Base-by-base conservation (phyloP, 306 rosid genomes). In the Dalbergia cochinchinensis region DNA sequence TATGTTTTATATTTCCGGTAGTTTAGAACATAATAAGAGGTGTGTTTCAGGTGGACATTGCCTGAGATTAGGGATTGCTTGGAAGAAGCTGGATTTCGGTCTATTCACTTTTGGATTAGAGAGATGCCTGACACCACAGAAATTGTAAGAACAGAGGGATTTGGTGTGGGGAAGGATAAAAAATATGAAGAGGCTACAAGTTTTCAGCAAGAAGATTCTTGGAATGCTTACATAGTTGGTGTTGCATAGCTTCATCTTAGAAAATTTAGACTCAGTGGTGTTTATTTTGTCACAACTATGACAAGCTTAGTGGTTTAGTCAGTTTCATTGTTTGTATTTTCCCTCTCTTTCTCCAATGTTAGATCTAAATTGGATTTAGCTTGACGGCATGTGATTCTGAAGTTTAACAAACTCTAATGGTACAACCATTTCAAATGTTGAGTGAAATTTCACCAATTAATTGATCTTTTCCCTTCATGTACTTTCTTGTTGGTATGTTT, bases 171-270 rank as follows among this genome's bases (percentile, higher is more conserved):
- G 42, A 86, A 83, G 71, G 94, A 88, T 67, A 66, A 86, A 79
- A 94, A 89, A 76, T 94, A 91, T 70, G 95, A 92, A 87, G 99
- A 94, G 84, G 83, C 81, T 18, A 82, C 87, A 48, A 82, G 83
- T 83, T 94, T 94, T 81, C 89, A 85, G 79, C 99, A 94, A 76
- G 81, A 82, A 70, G 97, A 92, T 78, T 87, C 97, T 26, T 94
- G 97, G 97, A 94, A 94, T 85, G 98, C 98, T 33, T 94, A 92
- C 82, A 90, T 94, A 10, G 87, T 94, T 51, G 98, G 92, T 33
- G 91, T 94, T 82, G 87, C 84, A 1, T 94, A 90, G 85, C 78
- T 78, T 70, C 78, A 37, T 67, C 67, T 68, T 55, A 65, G 31
- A 74, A 31, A 18, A 19, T 63, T 44, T 64, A 9, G 63, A 69